Base-by-base conservation (phyloP, 83 land plant species). In the Diphasiastrum complanatum region DNA sequence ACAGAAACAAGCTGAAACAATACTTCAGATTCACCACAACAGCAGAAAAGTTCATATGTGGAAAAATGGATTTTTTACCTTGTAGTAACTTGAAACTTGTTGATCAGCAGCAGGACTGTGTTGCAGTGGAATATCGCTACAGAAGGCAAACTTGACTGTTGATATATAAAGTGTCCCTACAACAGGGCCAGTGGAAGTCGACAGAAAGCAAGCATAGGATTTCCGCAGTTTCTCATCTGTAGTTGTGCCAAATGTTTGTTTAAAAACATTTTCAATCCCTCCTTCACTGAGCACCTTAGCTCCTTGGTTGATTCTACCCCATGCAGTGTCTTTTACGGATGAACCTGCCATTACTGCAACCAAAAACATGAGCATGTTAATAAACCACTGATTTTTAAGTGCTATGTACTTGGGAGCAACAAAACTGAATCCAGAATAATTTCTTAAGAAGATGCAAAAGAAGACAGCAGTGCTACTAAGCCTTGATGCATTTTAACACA, bases 161-260 rank as follows among this genome's bases (percentile, higher is more conserved):
- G 90, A 85, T 19, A 85, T 33, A 63, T 85, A 82, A 12, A 85
- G 56, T 47, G 73, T 66, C 41, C 90, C 90, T 68, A 75, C 78
- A 16, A 85, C 85, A 37, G 90, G 90, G 37, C 90, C 86, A 52
- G 86, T 74, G 37, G 86, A 82, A 22, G 90, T 85, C 52, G 90
- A 85, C 5, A 85, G 61, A 53, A 79, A 85, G 67, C 86, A 85
- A 24, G 90, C 86, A 72, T 73, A 85, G 54, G 86, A 53, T 60
- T 82, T 75, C 51, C 25, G 66, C 32, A 82, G 79, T 45, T 75
- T 35, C 58, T 85, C 90, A 35, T 70, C 83, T 22, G 80, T 80
- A 14, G 58, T 50, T 26, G 79, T 65, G 20, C 79, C 81, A 72
- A 85, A 85, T 8, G 77, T 71, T 45, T 75, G 75, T 55, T 48